These are phyloP conservation scores for Phytophthora boehmeriae DNA, from an alignment of 352 stramenopile genomes.

Conservation along the genomic window DNA sequence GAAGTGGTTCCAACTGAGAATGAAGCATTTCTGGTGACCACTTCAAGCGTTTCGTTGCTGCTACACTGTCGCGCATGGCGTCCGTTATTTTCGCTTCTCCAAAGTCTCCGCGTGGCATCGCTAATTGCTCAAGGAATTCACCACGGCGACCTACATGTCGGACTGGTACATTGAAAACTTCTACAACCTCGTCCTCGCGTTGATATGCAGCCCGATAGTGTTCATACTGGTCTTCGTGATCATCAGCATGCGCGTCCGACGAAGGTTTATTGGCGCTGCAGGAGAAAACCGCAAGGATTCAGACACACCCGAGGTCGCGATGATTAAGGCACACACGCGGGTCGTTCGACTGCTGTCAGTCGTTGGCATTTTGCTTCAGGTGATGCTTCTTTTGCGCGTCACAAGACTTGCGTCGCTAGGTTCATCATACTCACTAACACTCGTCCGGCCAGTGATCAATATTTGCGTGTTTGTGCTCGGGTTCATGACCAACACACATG, in stretches of 20 bases:
- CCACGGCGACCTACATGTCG: constrained; percentile 17
- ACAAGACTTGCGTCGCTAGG: constrained; percentile 21
- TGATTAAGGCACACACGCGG: constrained; percentile 67
- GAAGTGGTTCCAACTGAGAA: constrained; percentile 2
- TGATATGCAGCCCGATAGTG: constrained; percentile 37
- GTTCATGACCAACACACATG: constrained; percentile 78
- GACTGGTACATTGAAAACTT: constrained; percentile 63
- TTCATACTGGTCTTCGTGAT: constrained; percentile 48
- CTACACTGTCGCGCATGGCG: constrained; percentile 2
- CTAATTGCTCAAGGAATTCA: background rate
- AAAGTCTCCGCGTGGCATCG: constrained; percentile 9
- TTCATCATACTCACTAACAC: constrained; percentile 48
- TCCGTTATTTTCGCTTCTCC: constrained; percentile 32
- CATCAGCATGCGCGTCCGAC: constrained; percentile 36
- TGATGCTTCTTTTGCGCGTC: constrained; percentile 33
- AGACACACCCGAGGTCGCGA: constrained; percentile 57
- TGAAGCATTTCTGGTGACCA: constrained; percentile 7
- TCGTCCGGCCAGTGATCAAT: constrained; percentile 52
- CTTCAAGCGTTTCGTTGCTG: constrained; percentile 27
- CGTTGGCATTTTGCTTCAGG: constrained; percentile 46
- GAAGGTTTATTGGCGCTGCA: constrained; percentile 15
- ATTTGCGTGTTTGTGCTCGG: constrained; percentile 54
- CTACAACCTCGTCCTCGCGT: constrained; percentile 39
- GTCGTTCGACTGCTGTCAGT: constrained; percentile 52
- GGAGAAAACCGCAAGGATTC: constrained; percentile 21